A percentile compares a stretch with the other conserved stretches of the same genome.
Conservation (phyloP, 305 asterid species). For the Fraxinus albicans region DNA sequence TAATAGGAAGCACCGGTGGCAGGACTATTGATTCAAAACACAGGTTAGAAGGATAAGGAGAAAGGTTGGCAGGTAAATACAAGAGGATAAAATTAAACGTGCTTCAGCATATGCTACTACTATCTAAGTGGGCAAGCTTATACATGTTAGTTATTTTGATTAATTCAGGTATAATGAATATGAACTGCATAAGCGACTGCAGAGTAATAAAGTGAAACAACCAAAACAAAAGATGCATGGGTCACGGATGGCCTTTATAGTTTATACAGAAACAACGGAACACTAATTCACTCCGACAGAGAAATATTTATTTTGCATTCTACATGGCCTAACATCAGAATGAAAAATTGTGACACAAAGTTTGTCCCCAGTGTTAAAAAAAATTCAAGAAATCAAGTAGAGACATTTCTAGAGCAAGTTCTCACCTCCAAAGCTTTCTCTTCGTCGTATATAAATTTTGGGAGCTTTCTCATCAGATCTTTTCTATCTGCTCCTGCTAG, state of each 20-base stretch:
- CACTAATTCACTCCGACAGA: not conserved
- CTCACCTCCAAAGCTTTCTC: slow-evolving; percentile 52
- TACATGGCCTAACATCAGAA: not conserved
- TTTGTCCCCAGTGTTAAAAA: not conserved
- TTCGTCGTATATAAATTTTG: slow-evolving; percentile 51
- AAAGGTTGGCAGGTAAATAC: not conserved
- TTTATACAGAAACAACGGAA: not conserved
- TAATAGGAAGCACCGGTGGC: not conserved
- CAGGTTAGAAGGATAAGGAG: not conserved
- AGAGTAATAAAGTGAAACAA: not conserved
- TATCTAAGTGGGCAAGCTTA: not conserved
- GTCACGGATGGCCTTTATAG: not conserved
- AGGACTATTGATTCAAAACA: not conserved
- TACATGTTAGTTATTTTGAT: not conserved
- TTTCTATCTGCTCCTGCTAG: slow-evolving; percentile 40
- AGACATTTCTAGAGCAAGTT: not conserved
- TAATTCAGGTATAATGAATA: not conserved
- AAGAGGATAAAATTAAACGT: not conserved
- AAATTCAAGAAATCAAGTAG: not conserved
- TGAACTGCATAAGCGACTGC: not conserved
- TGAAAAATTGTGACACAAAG: not conserved
- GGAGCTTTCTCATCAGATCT: slow-evolving; percentile 46
- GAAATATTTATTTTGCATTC: not conserved
- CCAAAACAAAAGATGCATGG: not conserved
- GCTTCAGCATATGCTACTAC: not conserved